Evolutionary conservation across 495 filamentous ascomycete species (phyloP).

Genomic region (Emericellopsis terricola): DNA sequence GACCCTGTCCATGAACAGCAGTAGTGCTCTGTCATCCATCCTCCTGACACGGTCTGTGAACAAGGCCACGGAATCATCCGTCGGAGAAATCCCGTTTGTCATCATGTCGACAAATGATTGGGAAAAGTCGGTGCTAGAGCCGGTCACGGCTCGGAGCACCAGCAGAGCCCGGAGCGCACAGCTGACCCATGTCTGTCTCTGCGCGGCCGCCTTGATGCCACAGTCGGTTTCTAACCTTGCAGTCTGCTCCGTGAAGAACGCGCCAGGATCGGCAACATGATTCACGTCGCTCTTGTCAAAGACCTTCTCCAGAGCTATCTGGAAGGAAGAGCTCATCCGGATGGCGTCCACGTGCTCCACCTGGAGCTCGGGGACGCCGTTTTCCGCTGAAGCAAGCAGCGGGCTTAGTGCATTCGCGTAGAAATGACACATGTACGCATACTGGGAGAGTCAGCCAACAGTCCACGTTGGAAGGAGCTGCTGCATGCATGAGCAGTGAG

Average conservation of each 20-base stretch:
- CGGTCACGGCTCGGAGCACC: neutral
- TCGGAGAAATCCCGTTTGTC: neutral
- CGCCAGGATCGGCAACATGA: too few relatives aligned
- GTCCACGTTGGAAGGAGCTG: neutral
- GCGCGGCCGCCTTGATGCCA: too few relatives aligned
- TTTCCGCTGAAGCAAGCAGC: conserved; percentile 32
- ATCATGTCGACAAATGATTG: neutral
- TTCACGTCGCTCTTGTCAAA: too few relatives aligned
- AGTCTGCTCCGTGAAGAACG: too few relatives aligned
- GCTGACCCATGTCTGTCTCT: neutral
- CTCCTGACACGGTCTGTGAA: neutral
- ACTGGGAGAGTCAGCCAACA: conserved; percentile 26
- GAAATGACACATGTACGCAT: conserved; percentile 90
- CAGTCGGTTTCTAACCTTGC: too few relatives aligned
- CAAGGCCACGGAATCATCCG: neutral
- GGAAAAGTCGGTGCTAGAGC: neutral
- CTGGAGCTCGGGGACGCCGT: conserved; percentile 20
- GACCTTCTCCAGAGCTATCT: too few relatives aligned
- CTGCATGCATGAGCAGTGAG: too few relatives aligned
- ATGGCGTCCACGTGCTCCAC: conserved; percentile 53
- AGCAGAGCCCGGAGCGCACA: neutral
- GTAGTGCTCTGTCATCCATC: neutral
- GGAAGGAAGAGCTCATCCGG: conserved; percentile 66
- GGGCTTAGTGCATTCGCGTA: conserved; percentile 73
- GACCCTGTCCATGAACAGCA: neutral